Base-by-base conservation (phyloP, 148 eudicot species). In the Arctostaphylos glauca region DNA sequence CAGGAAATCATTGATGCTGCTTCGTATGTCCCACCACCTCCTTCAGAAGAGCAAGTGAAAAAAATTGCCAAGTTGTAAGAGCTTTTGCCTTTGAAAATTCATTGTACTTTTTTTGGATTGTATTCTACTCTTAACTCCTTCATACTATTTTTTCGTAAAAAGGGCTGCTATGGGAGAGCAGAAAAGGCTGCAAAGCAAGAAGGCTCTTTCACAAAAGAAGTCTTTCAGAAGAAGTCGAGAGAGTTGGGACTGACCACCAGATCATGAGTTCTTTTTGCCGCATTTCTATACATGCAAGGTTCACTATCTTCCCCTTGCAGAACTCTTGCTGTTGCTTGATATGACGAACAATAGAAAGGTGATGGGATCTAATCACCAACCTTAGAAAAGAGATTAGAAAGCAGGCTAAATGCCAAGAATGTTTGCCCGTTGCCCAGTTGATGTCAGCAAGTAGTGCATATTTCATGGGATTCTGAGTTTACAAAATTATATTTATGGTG, bases 1-100 rank as follows among this genome's bases (percentile, higher is more conserved):
- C 89, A 96, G 99, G 94, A 87, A 16, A 93, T 96, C 76, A 89
- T 96, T 75, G 95, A 96, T 83, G 97, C 97, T 83, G 98, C 99
- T 89, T 90, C 98, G 2, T 96, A 96, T 88, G 98, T 96, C 47
- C 98, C 99, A 55, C 99, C 98, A 67, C 97, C 98, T 73, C 98
- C 97, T 74, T 90, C 99, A 25, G 92, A 93, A 87, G 99, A 93
- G 85, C 93, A 92, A 82, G 88, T 90, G 52, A 96, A 96, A 88
- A 94, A 84, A 84, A 94, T 94, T 62, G 88, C 90, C 81, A 89
- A 91, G 84, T 16, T 96, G 99, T 96, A 91, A 88, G 92, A 47
- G 46, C 59, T 66, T 79, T 71, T 78, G 55, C 25, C 21, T 67
- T 21, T 70, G 8, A 74, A 58, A 18, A 25, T 46, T 12, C 18